These are phyloP conservation scores for Metarhizium humberi DNA, from an alignment of 2,329 filamentous ascomycete genomes.

Conservation along the genomic window DNA sequence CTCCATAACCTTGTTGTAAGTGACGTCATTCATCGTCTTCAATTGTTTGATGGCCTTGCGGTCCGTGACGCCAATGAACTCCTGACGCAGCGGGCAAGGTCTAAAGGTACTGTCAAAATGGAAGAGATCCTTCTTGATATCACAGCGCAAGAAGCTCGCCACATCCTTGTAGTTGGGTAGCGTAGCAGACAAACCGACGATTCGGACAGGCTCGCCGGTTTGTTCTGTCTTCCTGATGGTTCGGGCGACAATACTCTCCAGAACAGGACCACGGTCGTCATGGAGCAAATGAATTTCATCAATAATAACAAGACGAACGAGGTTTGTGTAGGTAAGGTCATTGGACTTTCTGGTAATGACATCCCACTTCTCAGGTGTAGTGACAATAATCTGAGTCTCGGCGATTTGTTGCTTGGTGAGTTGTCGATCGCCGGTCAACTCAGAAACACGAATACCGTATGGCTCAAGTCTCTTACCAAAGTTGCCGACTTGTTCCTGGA, in stretches of 20 bases:
- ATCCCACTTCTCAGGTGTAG: constrained; percentile 98
- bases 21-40: constrained; percentile 99
- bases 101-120: constrained; percentile 93
- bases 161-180: constrained; percentile 96
- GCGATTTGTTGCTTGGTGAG: constrained; percentile 98
- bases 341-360: constrained; percentile 97
- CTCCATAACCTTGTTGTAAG: constrained; percentile 93
- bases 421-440: constrained; percentile 93
- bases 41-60: constrained; percentile 98
- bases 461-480: constrained; percentile 85
- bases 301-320: constrained; percentile 93
- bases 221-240: constrained; percentile 91
- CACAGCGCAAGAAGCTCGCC: constrained; percentile 86
- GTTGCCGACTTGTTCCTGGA: constrained; percentile 97
- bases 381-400: constrained; percentile 96
- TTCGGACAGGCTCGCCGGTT: constrained; percentile 83
- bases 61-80: constrained; percentile 95
- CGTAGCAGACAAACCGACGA: constrained; percentile 89
- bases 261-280: constrained; percentile 90
- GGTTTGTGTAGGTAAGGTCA: constrained; percentile 90
- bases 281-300: constrained; percentile 97
- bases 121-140: constrained; percentile 77
- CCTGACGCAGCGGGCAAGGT: constrained; percentile 89
- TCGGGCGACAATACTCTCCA: constrained; percentile 93
- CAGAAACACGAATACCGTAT: constrained; percentile 88